phyloP scores from a whole-genome alignment of 164 flowering plant species.

The Liriodendron chinense region DNA sequence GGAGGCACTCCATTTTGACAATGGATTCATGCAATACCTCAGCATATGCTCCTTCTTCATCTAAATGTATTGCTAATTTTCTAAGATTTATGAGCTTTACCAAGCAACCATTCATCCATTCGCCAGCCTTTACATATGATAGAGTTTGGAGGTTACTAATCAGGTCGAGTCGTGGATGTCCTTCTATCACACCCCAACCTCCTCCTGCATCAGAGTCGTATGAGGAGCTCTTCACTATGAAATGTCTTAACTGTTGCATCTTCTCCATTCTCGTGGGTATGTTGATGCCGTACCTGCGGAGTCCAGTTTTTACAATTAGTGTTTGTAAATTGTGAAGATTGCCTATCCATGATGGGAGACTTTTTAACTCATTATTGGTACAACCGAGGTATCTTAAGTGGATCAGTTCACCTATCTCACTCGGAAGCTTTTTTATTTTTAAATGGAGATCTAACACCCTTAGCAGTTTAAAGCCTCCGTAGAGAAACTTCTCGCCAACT shows the following conservation, averaged over 20 bases:
- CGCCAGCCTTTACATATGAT: too few species aligned
- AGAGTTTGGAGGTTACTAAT: too few species aligned
- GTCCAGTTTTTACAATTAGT: conserved; percentile 7
- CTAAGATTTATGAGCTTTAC: too few species aligned
- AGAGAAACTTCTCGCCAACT: background rate
- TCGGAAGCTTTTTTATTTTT: background rate
- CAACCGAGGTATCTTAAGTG: conserved; percentile 25
- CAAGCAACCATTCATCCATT: too few species aligned
- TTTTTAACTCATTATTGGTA: background rate
- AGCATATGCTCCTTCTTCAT: too few species aligned
- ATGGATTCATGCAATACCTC: too few species aligned
- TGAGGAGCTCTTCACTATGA: background rate
- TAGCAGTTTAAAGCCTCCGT: background rate
- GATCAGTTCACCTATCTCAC: conserved; percentile 16
- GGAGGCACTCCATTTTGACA: too few species aligned
- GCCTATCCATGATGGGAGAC: conserved; percentile 23
- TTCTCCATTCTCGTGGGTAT: conserved; percentile 13
- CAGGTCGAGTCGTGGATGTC: too few species aligned
- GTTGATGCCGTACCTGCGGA: background rate
- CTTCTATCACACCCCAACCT: too few species aligned
- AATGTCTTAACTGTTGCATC: conserved; percentile 17
- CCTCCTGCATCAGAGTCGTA: too few species aligned
- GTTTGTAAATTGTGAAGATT: conserved; percentile 18
- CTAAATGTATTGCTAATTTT: too few species aligned
- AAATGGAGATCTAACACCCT: background rate